These are phyloP conservation scores for Striga asiatica DNA, from an alignment of 257 asterid species.

Conservation along the genomic window DNA sequence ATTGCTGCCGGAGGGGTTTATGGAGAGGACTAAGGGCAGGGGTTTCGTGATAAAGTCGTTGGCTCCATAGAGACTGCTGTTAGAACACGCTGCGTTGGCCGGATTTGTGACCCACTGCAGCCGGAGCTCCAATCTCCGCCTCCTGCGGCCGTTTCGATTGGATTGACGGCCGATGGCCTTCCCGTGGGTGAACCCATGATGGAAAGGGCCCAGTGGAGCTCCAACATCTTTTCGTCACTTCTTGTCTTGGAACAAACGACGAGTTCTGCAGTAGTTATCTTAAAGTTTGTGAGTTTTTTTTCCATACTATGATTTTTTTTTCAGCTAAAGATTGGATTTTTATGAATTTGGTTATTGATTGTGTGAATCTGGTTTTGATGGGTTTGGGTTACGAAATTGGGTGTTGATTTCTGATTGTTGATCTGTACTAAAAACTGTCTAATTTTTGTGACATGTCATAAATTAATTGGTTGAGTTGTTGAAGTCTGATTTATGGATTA, in stretches of 20 bases:
- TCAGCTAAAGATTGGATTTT: constrained; percentile 11
- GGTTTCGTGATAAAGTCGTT: no score
- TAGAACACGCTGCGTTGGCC: no score
- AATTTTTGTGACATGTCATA: no score
- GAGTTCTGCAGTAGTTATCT: constrained; percentile 61
- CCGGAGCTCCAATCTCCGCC: no score
- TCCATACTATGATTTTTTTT: background rate
- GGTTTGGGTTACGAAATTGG: background rate
- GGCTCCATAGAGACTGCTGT: no score
- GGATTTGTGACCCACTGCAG: no score
- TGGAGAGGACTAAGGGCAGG: no score
- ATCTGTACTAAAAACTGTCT: background rate
- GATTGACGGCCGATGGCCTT: constrained; percentile 72
- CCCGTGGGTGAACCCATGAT: constrained; percentile 42
- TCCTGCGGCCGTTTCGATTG: constrained; percentile 29
- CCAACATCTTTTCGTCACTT: constrained; percentile 33
- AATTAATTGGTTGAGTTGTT: background rate
- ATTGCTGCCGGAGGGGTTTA: no score
- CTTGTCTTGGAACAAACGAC: constrained; percentile 49
- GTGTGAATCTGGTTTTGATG: background rate
- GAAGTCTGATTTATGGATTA: background rate
- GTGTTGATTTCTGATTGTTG: constrained; percentile 8
- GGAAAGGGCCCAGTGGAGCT: constrained; percentile 45
- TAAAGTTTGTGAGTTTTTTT: constrained; percentile 53
- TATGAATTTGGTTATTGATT: background rate